These are phyloP conservation scores for Stephanodiscus minutulus DNA, from an alignment of 108 stramenopile genomes.

Conservation along the genomic window DNA sequence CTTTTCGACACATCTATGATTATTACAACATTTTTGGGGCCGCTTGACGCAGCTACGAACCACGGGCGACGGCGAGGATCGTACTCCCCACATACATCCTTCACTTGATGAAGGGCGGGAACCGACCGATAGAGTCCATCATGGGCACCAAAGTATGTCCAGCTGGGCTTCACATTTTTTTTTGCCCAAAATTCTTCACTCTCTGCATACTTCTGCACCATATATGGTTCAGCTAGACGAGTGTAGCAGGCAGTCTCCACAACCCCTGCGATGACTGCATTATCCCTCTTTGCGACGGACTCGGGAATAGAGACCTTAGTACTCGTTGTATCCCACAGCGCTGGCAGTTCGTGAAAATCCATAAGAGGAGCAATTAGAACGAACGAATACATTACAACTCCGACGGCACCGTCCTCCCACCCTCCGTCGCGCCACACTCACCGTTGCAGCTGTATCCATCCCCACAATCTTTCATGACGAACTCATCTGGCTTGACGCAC, in stretches of 20 bases:
- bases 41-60: slow-evolving; percentile 62
- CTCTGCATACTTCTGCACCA: slow-evolving; percentile 29
- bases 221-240: slow-evolving; percentile 29
- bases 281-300: background rate
- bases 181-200: slow-evolving; percentile 11
- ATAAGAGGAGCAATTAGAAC: too few species aligned
- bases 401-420: too few species aligned
- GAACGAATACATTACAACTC: too few species aligned
- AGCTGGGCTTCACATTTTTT: slow-evolving; percentile 5
- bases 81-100: slow-evolving; percentile 37
- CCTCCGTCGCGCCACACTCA: slow-evolving; percentile 5
- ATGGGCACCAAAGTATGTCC: slow-evolving; percentile 45
- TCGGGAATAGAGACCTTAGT: slow-evolving; percentile 17
- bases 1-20: slow-evolving; percentile 56
- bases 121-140: slow-evolving; percentile 47
- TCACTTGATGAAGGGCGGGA: slow-evolving; percentile 45
- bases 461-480: slow-evolving; percentile 15
- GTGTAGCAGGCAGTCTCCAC: slow-evolving; percentile 33
- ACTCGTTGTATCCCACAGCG: slow-evolving; percentile 16
- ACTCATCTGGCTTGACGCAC: slow-evolving; percentile 18
- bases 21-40: slow-evolving; percentile 69
- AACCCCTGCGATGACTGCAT: slow-evolving; percentile 10
- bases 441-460: slow-evolving; percentile 25
- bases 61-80: slow-evolving; percentile 59
- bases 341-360: slow-evolving; percentile 4